phyloP scores from a whole-genome alignment of 1,284 basidiomycete genomes.

The Pseudozyma flocculosa region DNA sequence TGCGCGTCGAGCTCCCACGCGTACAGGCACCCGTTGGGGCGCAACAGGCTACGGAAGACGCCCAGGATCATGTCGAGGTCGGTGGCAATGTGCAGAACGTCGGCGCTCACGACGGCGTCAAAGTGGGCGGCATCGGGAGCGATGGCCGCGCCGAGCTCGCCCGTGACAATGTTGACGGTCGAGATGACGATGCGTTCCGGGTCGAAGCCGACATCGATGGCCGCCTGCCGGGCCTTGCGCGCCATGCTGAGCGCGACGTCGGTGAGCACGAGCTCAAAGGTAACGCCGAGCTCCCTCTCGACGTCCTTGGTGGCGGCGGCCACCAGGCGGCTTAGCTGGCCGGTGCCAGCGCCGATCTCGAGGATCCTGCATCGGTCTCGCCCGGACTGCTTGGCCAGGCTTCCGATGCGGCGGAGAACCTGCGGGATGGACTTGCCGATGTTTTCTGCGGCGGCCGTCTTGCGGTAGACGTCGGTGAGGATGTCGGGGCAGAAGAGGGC shows the following conservation, averaged over 20 bases:
- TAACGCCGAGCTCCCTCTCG: background rate
- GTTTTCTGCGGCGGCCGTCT: too few species aligned
- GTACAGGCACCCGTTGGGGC: background rate
- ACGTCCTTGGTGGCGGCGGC: background rate
- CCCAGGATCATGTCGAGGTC: background rate
- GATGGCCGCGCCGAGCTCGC: background rate
- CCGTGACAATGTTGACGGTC: background rate
- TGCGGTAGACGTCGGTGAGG: too few species aligned
- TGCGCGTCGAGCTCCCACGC: conserved; percentile 1
- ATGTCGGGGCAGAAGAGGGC: too few species aligned
- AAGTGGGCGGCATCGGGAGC: background rate
- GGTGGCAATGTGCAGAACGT: background rate
- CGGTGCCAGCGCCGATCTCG: too few species aligned
- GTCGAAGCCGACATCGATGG: conserved; percentile 1
- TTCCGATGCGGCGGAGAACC: too few species aligned
- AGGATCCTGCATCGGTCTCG: too few species aligned
- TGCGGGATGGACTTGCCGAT: too few species aligned
- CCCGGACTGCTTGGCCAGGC: too few species aligned
- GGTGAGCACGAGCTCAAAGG: background rate
- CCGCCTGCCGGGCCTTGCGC: background rate
- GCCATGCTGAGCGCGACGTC: conserved; percentile 1
- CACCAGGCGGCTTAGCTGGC: too few species aligned
- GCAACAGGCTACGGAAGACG: background rate
- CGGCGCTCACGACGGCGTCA: background rate
- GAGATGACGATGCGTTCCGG: background rate